phyloP scores from a whole-genome alignment of 2,329 filamentous ascomycete genomes.

The Cladophialophora exuberans region DNA sequence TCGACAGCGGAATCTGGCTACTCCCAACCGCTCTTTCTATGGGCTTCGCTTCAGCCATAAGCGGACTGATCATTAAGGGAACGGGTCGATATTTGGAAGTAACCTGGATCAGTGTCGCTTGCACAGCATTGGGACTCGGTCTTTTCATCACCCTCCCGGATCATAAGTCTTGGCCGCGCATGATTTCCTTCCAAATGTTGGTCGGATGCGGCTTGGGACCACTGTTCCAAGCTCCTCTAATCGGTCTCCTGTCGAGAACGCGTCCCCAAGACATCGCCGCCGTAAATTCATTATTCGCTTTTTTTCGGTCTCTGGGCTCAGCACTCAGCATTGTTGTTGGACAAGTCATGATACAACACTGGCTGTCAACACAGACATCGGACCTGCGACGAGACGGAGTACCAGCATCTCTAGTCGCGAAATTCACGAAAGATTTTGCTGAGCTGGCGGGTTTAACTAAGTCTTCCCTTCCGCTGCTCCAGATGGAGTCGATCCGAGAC shows the following conservation, averaged over 20 bases:
- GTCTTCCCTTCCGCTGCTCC: too few species aligned
- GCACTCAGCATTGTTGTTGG: too few species aligned
- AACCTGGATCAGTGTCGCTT: background rate
- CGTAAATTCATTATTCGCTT: slow-evolving; percentile 64
- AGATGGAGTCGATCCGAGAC: too few species aligned
- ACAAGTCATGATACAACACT: too few species aligned
- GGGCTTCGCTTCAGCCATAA: background rate
- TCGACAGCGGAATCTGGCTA: background rate
- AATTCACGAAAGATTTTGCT: too few species aligned
- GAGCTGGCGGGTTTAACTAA: too few species aligned
- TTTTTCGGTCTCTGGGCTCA: too few species aligned
- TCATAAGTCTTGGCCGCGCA: background rate
- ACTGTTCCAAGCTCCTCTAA: slow-evolving; percentile 58
- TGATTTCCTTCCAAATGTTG: background rate
- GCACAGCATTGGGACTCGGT: background rate
- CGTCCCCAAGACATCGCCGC: slow-evolving; percentile 54
- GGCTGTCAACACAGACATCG: too few species aligned
- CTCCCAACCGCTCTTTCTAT: background rate
- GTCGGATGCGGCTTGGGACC: slow-evolving; percentile 48
- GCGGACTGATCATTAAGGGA: background rate
- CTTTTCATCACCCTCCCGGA: background rate
- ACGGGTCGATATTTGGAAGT: background rate
- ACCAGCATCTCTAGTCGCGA: too few species aligned
- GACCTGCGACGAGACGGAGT: too few species aligned
- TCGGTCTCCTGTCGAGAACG: slow-evolving; percentile 58